A percentile compares a stretch with the other conserved stretches of the same genome.
Evolutionary conservation across 129 eudicot species (phyloP).

Genomic region (Flaveria robusta): DNA sequence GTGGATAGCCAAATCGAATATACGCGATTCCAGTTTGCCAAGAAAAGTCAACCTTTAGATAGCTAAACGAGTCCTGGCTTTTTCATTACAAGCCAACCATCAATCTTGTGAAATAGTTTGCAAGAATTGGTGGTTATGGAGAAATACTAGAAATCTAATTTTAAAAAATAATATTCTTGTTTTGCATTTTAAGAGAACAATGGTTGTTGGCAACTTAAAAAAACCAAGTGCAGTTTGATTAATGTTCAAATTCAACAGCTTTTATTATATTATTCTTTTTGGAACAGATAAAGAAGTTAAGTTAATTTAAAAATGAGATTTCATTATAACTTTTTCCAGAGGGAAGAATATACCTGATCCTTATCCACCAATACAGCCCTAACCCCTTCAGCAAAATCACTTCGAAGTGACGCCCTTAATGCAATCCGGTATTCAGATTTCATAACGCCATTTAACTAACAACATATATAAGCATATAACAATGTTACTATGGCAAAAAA

Average conservation of each 20-base stretch:
- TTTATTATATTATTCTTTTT: neutral
- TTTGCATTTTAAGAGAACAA: neutral
- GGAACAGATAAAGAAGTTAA: neutral
- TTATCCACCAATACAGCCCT: constrained; percentile 95
- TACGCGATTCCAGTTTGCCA: neutral
- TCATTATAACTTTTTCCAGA: neutral
- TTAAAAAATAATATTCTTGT: neutral
- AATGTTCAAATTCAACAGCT: neutral
- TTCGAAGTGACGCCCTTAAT: constrained; percentile 67
- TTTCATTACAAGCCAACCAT: constrained; percentile 1
- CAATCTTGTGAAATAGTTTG: neutral
- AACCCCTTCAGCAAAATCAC: constrained; percentile 93
- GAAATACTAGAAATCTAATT: neutral
- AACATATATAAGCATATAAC: constrained; percentile 24
- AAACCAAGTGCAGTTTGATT: neutral
- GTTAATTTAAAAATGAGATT: neutral
- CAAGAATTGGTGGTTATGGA: neutral
- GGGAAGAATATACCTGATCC: constrained; percentile 77
- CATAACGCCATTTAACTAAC: constrained; percentile 84
- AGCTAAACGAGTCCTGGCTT: neutral
- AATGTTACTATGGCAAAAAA: neutral
- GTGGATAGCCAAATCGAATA: neutral
- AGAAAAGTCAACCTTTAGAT: neutral
- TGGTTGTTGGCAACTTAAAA: neutral
- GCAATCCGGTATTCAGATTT: constrained; percentile 92